Evolutionary conservation across 192 early-diverging fungal genomes (phyloP), one percentile per base, ranked within the genome.

Genomic region (Phlyctochytrium bullatum): DNA sequence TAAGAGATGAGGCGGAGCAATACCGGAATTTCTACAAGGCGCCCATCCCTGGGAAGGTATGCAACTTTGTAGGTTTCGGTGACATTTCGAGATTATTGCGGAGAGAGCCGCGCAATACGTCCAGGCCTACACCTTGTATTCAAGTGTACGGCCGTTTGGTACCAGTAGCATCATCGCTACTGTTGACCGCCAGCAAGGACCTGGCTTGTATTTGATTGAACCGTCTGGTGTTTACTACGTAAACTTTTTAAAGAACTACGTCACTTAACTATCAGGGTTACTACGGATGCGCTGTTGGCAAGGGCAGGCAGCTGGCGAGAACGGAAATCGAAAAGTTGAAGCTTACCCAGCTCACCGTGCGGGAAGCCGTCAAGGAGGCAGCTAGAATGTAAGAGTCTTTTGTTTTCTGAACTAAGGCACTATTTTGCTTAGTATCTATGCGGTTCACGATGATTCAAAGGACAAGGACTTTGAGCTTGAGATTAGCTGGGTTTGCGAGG

Each of bases 391-490:
- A 80, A 76, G 80, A 52, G 27, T 36, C 6, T 27, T 50, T 35
- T 52, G 27, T 68, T 75, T 34, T 2, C 27, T 23, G 28, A 63
- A 27, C 17, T 66, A 14, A 20, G 14, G n/a, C n/a, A n/a, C n/a
- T n/a, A 27, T 73, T 23, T 52, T 66, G 14, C 0, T 52, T 77
- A 93, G 92, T 65, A 95, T 99, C 63, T 91, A 99, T 75, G 81
- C 89, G 35, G 92, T 91, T 36, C 94, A 98, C 69, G 97, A 98
- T 74, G 94, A 97, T 32, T 86, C 91, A 58, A 99, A 99, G 78
- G 97, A 99, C 80, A 98, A 98, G 82, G 92, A 94, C 64, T 99
- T 97, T 88, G 95, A 99, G 79, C 87, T 99, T 27, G 97, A 99
- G 77, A 79, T 98, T 62, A 95, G 89, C 77, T 99, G 97, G 97